Percentiles rank a stretch among this genome's conserved stretches.
Conservation (phyloP, 306 rosid species). For the Glycine tomentella region DNA sequence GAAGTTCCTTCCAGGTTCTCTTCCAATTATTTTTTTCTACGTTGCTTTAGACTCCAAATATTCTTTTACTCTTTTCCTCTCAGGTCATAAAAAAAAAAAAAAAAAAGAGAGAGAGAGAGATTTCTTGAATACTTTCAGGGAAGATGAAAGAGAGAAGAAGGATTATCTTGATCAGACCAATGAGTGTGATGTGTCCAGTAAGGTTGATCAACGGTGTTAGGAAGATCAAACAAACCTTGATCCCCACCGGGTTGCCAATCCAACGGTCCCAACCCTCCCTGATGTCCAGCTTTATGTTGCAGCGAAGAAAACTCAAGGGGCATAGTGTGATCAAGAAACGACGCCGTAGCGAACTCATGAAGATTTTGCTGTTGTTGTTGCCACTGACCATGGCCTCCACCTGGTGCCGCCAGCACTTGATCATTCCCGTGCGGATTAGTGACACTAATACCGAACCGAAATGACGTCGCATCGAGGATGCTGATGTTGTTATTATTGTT, state of each 20-base stretch:
- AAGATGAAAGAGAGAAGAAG: slow-evolving; percentile 64
- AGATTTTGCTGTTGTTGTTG: slow-evolving; percentile 45
- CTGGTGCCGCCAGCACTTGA: slow-evolving; percentile 2
- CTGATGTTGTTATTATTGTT: not conserved
- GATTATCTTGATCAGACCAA: slow-evolving; percentile 77
- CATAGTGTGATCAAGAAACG: slow-evolving; percentile 49
- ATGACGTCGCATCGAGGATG: slow-evolving; percentile 59
- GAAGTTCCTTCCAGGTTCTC: not conserved
- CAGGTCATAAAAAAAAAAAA: not conserved
- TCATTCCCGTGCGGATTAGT: not conserved
- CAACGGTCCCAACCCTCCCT: slow-evolving; percentile 68
- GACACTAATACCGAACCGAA: slow-evolving; percentile 46
- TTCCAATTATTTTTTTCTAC: not conserved
- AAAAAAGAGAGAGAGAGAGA: no score
- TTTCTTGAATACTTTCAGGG: slow-evolving; percentile 55
- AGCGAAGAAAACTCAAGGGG: slow-evolving; percentile 53
- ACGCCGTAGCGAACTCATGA: slow-evolving; percentile 8
- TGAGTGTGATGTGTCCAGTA: slow-evolving; percentile 81
- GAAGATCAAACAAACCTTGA: slow-evolving; percentile 74
- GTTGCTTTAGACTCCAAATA: slow-evolving; percentile 18
- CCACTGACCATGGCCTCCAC: slow-evolving; percentile 31
- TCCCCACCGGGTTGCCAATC: slow-evolving; percentile 27
- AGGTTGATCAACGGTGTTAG: slow-evolving; percentile 71
- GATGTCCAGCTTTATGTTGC: slow-evolving; percentile 49
- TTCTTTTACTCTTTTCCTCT: not conserved